phyloP scores from a whole-genome alignment of 140 eudicot species.

The Flaveria floridana region DNA sequence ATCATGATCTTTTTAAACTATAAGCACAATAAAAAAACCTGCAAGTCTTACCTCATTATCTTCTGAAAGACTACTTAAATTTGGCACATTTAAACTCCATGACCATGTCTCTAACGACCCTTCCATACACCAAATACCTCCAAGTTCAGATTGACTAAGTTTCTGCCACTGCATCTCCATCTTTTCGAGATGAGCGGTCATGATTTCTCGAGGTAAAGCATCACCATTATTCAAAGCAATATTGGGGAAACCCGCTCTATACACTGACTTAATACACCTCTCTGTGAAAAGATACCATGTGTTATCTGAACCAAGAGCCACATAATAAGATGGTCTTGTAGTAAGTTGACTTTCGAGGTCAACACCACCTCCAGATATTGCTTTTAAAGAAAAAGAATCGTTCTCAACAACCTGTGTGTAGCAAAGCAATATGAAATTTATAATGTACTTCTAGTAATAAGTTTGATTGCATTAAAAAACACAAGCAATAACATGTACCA shows the following conservation, averaged over 20 bases:
- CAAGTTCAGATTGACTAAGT: slow-evolving; percentile 78
- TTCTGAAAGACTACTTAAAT: slow-evolving; percentile 81
- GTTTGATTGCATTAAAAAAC: neutral
- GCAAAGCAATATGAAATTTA: slow-evolving; percentile 25
- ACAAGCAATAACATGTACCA: slow-evolving; percentile 45
- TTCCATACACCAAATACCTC: slow-evolving; percentile 85
- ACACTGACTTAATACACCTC: slow-evolving; percentile 81
- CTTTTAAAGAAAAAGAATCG: slow-evolving; percentile 53
- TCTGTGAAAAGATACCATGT: slow-evolving; percentile 98
- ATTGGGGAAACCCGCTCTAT: slow-evolving; percentile 85
- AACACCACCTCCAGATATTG: slow-evolving; percentile 33
- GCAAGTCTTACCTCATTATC: slow-evolving; percentile 67
- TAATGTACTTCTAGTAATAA: slow-evolving; percentile 1
- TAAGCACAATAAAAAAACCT: slow-evolving; percentile 8
- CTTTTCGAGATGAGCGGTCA: slow-evolving; percentile 67
- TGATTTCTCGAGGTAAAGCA: slow-evolving; percentile 73
- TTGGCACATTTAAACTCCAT: slow-evolving; percentile 97
- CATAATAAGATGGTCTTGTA: slow-evolving; percentile 66
- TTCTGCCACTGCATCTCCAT: slow-evolving; percentile 87
- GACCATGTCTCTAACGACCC: slow-evolving; percentile 97
- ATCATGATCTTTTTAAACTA: slow-evolving; percentile 7
- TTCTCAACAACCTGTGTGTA: slow-evolving; percentile 54
- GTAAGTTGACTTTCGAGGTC: slow-evolving; percentile 40
- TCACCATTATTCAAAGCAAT: slow-evolving; percentile 69
- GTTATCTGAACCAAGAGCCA: slow-evolving; percentile 98